Base-by-base conservation (phyloP, 2,329 filamentous ascomycete species). In the Colletotrichum incanum region DNA sequence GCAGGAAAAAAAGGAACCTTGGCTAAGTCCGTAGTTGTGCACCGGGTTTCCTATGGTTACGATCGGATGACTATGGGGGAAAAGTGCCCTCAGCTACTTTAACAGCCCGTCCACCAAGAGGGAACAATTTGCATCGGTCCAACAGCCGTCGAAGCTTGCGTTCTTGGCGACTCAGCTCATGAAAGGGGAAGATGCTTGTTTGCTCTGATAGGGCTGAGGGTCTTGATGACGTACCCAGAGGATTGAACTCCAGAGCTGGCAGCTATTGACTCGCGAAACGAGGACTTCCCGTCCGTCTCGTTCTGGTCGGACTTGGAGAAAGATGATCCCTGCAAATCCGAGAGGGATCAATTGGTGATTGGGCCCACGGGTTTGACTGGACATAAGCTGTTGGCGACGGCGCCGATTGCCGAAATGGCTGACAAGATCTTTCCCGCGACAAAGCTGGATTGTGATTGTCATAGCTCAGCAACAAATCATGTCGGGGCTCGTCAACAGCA, bases 291-390 rank as follows among this genome's bases (percentile, higher is more conserved):
- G 43, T 52, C 47, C 28, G 54, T 54, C 5, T 20, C 64, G 26
- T 54, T 20, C 20, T 14, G 12, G 4, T 49, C 69, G 65, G 69
- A 20, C 43, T 41, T 65, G 69, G 69, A 70, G 26, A 60, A 54
- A 52, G 16, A 14, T 11, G 14, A 11, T 18, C 54, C 26, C 47
- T 64, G 58, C 34, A 70, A 59, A 23, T 2, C 65, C 69, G 69
- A 59, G 5, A 4, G 18, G 65, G 65, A 58, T 58, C 45, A 68
- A 62, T 43, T 8, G 18, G 11, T 63, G 49, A 69, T 64, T 64
- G 69, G 69, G 11, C 23, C 0, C n/a, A 41, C 31, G 26, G 23
- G 26, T 9, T 31, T 16, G 23, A 6, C 6, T 14, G 49, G 58
- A 31, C n/a, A 18, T 47, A 55, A 49, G 47, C 5, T 16, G n/a